Conservation (phyloP, 306 rosid species). For the Vicia faba region DNA sequence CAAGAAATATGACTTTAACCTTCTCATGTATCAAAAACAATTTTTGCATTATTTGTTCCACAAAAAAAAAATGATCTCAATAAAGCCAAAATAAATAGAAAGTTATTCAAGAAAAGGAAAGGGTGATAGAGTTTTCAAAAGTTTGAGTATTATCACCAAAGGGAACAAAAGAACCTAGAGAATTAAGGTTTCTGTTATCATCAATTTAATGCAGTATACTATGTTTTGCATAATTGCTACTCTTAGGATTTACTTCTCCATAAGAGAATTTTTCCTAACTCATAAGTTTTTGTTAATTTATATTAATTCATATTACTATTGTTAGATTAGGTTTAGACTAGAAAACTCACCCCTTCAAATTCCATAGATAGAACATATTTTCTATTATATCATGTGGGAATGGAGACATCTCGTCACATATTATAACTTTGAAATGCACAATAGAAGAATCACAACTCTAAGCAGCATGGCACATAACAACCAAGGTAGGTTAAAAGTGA, state of each 20-base stretch:
- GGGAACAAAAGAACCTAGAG: slow-evolving; percentile 42
- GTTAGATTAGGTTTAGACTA: slow-evolving; percentile 35
- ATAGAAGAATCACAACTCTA: slow-evolving; percentile 28
- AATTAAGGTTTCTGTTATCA: slow-evolving; percentile 45
- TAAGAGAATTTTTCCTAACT: slow-evolving; percentile 41
- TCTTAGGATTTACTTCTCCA: slow-evolving; percentile 44
- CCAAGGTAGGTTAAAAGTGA: slow-evolving; percentile 38
- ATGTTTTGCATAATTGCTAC: slow-evolving; percentile 49
- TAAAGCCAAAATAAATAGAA: slow-evolving; percentile 44
- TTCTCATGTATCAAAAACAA: slow-evolving; percentile 44
- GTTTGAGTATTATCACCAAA: slow-evolving; percentile 34
- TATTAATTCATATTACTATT: slow-evolving; percentile 30
- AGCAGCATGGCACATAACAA: slow-evolving; percentile 39
- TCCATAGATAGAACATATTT: slow-evolving; percentile 35
- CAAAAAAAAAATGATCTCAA: slow-evolving; percentile 36
- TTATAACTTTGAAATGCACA: slow-evolving; percentile 34
- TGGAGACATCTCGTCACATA: slow-evolving; percentile 41
- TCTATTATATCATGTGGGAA: slow-evolving; percentile 26
- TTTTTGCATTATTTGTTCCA: slow-evolving; percentile 29
- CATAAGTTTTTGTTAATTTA: slow-evolving; percentile 42
- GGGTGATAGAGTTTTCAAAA: slow-evolving; percentile 39
- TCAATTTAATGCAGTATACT: slow-evolving; percentile 49
- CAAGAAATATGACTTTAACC: slow-evolving; percentile 43
- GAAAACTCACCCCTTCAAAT: slow-evolving; percentile 44
- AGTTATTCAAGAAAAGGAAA: slow-evolving; percentile 50